Evolutionary conservation across 164 flowering plant species (phyloP).

Genomic region (Sextonia rubra): DNA sequence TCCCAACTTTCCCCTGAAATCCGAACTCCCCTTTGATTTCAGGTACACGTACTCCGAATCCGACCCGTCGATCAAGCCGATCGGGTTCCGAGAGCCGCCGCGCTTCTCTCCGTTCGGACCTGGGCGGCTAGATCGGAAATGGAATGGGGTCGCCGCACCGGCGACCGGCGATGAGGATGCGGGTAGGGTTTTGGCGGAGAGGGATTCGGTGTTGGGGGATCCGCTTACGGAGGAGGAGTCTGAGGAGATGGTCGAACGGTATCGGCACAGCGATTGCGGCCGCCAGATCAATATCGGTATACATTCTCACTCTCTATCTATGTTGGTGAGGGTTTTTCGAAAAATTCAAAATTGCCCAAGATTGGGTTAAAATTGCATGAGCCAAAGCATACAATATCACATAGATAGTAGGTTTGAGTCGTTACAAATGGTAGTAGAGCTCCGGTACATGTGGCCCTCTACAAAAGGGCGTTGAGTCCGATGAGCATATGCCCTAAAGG

Average conservation of each 20-base stretch:
- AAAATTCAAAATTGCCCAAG: too few relatives aligned
- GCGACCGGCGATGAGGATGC: slow-evolving; percentile 20
- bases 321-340: too few relatives aligned
- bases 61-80: slow-evolving; percentile 51
- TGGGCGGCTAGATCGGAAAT: slow-evolving; percentile 70
- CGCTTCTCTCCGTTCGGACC: slow-evolving; percentile 90
- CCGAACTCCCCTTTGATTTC: slow-evolving; percentile 84
- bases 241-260: slow-evolving; percentile 69
- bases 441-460: too few relatives aligned
- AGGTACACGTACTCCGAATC: slow-evolving; percentile 76
- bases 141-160: slow-evolving; percentile 81
- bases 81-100: slow-evolving; percentile 75
- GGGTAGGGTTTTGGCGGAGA: slow-evolving; percentile 31
- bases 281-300: slow-evolving; percentile 89
- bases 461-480: too few relatives aligned
- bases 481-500: too few relatives aligned
- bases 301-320: too few relatives aligned
- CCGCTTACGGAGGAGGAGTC: slow-evolving; percentile 69
- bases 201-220: slow-evolving; percentile 57
- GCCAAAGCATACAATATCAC: too few relatives aligned
- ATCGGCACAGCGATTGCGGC: slow-evolving; percentile 68
- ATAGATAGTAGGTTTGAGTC: too few relatives aligned
- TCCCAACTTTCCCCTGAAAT: slow-evolving; percentile 22
- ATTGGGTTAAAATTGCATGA: too few relatives aligned
- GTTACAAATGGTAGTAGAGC: too few relatives aligned